Base-by-base conservation (phyloP, 805 yeast genomes). In the Kockiozyma suomiensis region DNA sequence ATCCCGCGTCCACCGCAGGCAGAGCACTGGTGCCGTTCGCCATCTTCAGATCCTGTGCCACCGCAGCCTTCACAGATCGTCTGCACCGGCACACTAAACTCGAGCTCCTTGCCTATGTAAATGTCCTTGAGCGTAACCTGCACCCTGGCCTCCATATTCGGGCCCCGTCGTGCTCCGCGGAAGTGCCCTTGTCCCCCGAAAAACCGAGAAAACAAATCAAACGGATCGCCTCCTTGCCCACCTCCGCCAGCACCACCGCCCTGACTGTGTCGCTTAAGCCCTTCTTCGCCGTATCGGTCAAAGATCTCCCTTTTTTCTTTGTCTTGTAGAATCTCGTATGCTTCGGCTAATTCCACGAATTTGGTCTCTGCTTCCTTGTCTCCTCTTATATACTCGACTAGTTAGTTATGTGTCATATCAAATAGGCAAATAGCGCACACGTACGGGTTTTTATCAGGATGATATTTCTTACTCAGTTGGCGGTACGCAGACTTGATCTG, bases 321-420 rank as follows among this genome's bases (percentile, higher is more conserved):
- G 71, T 90, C 90, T 65, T 84, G 81, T 62, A 91, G 79, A 12
- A 90, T 88, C 56, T 91, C 97, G 73, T 93, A 93, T 0, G 98
- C 98, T 70, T 88, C 96, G 15, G 96, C 96, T 30, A 94, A 82
- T 74, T 91, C 96, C 52, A 94, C 86, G 72, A 92, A 94, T 74
- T 83, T 86, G 51, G 87, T 86, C 66, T 89, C 91, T 0, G 97
- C 96, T 30, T 82, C 87, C 7, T 89, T 90, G 68, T 86, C 83
- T 5, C 86, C 87, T 1, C 72, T 69, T 30, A 30, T 6, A 81
- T 64, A 6, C 21, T 37, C 26, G 42, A 6, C 21, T 37, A n/a
- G 42, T 32, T 42, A 33, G 73, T 15, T 30, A 21, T 17, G 21
- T 21, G 25, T 26, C 17, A 10, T 8, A 10, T 15, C 4, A 13